Evolutionary conservation across 768 basidiomycete species (phyloP).

Genomic region (Suillus subluteus): DNA sequence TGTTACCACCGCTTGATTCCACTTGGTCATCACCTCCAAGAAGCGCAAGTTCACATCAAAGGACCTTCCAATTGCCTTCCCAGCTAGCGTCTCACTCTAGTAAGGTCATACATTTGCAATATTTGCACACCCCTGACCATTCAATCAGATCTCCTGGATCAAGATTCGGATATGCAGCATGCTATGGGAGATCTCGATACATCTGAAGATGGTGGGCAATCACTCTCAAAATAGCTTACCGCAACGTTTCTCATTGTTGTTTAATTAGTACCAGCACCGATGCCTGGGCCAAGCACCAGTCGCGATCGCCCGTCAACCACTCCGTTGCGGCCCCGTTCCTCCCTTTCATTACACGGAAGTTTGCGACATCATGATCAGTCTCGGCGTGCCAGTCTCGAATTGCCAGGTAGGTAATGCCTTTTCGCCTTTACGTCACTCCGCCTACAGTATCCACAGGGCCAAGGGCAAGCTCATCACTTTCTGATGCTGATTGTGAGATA

Average conservation of each 20-base stretch:
- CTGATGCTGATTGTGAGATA: slow-evolving; percentile 29
- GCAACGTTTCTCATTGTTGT: neutral
- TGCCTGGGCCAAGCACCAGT: slow-evolving; percentile 11
- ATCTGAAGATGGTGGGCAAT: slow-evolving; percentile 45
- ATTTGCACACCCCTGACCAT: slow-evolving; percentile 8
- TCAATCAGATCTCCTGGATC: slow-evolving; percentile 63
- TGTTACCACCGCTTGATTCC: slow-evolving; percentile 42
- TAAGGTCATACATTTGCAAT: slow-evolving; percentile 33
- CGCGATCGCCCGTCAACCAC: slow-evolving; percentile 9
- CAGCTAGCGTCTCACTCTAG: slow-evolving; percentile 57
- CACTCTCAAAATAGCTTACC: neutral
- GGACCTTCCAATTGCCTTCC: slow-evolving; percentile 57
- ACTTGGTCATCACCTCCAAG: slow-evolving; percentile 47
- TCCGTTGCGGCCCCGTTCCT: slow-evolving; percentile 18
- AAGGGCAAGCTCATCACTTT: slow-evolving; percentile 29
- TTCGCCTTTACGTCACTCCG: slow-evolving; percentile 5
- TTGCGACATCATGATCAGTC: slow-evolving; percentile 12
- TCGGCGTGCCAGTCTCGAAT: slow-evolving; percentile 19
- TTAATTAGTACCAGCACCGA: slow-evolving; percentile 19
- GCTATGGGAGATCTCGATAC: slow-evolving; percentile 60
- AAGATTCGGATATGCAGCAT: slow-evolving; percentile 74
- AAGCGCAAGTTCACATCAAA: slow-evolving; percentile 59
- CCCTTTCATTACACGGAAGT: slow-evolving; percentile 18
- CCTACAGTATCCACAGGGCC: slow-evolving; percentile 29
- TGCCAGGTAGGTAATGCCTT: slow-evolving; percentile 21